phyloP scores from a whole-genome alignment of 1,284 basidiomycete genomes.

The Mixia osmundae region DNA sequence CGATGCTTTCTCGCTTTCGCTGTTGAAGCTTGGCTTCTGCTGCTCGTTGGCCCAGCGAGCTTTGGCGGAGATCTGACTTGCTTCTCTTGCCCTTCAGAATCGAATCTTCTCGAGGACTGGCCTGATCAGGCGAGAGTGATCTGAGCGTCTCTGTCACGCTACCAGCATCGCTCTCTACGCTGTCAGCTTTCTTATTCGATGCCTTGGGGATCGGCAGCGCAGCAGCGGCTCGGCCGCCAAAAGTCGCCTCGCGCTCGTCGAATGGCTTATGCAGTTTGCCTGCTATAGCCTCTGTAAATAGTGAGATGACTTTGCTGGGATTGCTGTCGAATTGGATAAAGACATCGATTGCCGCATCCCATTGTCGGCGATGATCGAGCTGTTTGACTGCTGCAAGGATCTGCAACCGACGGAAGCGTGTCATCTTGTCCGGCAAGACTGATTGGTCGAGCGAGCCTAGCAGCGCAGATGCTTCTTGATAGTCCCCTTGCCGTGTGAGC shows the following conservation, averaged over 20 bases:
- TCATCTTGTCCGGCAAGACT: constrained; percentile 42
- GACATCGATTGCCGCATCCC: constrained; percentile 54
- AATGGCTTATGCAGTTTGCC: constrained; percentile 44
- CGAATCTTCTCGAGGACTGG: too few species aligned
- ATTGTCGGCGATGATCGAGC: constrained; percentile 37
- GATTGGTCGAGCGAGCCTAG: constrained; percentile 44
- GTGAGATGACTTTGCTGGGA: constrained; percentile 73
- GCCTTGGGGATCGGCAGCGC: too few species aligned
- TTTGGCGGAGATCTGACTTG: too few species aligned
- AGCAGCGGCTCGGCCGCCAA: constrained; percentile 37
- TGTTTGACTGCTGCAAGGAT: constrained; percentile 8
- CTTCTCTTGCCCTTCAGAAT: constrained; percentile 16
- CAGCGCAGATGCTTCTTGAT: constrained; percentile 56
- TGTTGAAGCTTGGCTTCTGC: not conserved
- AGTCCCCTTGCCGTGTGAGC: constrained; percentile 43
- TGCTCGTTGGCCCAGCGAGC: too few species aligned
- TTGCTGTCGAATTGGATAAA: constrained; percentile 76
- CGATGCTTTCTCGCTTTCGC: constrained; percentile 13
- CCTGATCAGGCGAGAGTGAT: constrained; percentile 15
- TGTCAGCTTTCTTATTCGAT: too few species aligned
- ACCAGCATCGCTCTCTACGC: not conserved
- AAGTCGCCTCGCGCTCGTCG: constrained; percentile 58
- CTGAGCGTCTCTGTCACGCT: constrained; percentile 16
- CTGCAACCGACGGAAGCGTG: not conserved
- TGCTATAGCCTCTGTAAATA: constrained; percentile 60